Evolutionary conservation across 495 filamentous ascomycete genomes (phyloP), one percentile per base, ranked within the genome.

Genomic region (Bacidia gigantensis): DNA sequence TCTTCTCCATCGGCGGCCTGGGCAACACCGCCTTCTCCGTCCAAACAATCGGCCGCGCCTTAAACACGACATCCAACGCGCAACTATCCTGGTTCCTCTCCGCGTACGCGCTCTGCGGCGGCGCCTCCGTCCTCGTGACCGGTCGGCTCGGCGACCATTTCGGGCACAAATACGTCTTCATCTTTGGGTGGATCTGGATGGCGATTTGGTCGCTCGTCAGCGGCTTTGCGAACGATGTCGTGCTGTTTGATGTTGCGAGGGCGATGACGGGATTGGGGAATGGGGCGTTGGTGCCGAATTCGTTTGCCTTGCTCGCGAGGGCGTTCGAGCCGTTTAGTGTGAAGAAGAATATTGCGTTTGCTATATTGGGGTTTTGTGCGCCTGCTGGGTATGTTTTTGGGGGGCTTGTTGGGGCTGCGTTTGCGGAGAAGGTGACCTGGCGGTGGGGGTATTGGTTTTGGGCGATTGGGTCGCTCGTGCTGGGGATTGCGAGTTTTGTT

Each of bases 101-200:
- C 1, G 74, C 67, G 1, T 79, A 79, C 59, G 67, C 66, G 21
- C 51, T 80, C 11, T 82, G 77, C 0, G 71, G 82, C 3, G 80
- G 82, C 5, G 78, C 77, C 1, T 84, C 83, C 53, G 79, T 86
- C 48, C 64, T 86, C 11, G 71, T 79, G 3, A 72, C 78, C 2
- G 79, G 81, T 3, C 69, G 82, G 11, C 63, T 84, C 2, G 82
- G 83, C 0, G 83, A 85, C 49, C 65, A 78, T 2, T 78, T 75
- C 52, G 83, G 83, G 11, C 75, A 83, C 60, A 78, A 80, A 46
- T 64, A 67, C 1, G 61, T 86, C 58, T 80, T 86, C 46, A 62
- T 79, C 11, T 53, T 71, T 18, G 82, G 81, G 0, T 82, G 73
- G 53, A 44, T 69, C n/a, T 86, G 81, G 81, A 77, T 79, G 43